A percentile compares a stretch with the other conserved stretches of the same genome.
Evolutionary conservation across 2,329 filamentous ascomycete species (phyloP).

Genomic region (Akanthomyces uredinophilus): DNA sequence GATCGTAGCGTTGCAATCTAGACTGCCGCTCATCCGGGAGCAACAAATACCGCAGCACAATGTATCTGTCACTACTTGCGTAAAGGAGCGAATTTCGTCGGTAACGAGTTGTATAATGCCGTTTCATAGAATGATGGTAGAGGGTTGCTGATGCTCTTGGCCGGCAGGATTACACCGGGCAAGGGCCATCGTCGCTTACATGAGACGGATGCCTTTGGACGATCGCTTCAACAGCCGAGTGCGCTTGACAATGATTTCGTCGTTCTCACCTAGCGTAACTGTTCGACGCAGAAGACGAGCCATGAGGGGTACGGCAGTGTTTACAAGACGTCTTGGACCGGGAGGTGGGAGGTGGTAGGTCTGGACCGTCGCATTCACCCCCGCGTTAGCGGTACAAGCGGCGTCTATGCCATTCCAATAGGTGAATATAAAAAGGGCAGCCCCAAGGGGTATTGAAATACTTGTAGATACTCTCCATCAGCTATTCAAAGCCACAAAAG

Average conservation of each 20-base stretch:
- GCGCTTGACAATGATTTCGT: background rate
- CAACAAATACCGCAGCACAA: no score
- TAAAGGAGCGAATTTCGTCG: no score
- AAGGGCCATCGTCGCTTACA: no score
- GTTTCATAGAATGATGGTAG: no score
- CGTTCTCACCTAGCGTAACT: background rate
- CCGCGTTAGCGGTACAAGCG: no score
- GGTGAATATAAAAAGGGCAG: background rate
- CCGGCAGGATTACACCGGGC: background rate
- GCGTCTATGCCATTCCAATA: background rate
- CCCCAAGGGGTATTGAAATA: background rate
- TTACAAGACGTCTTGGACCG: background rate
- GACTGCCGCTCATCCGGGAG: background rate
- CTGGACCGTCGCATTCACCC: no score
- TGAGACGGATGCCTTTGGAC: background rate
- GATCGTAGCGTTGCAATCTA: background rate
- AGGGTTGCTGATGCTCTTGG: background rate
- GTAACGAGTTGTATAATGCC: no score
- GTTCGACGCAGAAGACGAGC: background rate
- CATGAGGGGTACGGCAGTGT: background rate
- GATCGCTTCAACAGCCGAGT: background rate
- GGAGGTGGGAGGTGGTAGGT: background rate
- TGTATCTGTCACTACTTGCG: no score
- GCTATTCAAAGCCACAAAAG: background rate
- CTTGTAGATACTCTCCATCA: no score